Evolutionary conservation across 2,329 filamentous ascomycete species (phyloP).

Genomic region (Trichoderma koningii): DNA sequence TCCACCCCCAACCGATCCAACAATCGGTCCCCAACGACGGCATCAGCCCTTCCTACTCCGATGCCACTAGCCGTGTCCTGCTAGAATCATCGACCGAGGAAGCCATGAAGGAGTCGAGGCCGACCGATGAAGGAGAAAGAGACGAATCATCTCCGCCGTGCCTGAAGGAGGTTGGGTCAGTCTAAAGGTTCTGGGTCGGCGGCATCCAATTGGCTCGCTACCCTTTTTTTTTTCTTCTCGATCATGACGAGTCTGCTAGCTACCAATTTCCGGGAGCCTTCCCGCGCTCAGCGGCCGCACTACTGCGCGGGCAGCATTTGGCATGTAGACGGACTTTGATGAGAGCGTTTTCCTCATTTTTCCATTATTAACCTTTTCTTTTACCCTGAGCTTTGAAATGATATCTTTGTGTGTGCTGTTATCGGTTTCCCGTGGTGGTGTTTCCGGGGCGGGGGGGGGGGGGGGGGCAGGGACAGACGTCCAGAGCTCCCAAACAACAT

Average conservation of each 20-base stretch:
- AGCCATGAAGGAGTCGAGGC: not conserved
- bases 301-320: conserved; percentile 2
- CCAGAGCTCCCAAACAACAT: no score
- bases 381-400: no score
- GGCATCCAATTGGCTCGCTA: conserved; percentile 18
- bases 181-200: not conserved
- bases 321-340: no score
- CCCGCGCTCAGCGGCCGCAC: conserved; percentile 19
- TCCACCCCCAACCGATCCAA: no score
- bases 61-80: conserved; percentile 10
- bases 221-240: not conserved
- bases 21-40: not conserved
- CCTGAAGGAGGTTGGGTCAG: not conserved
- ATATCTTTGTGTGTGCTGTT: no score
- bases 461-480: no score
- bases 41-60: not conserved
- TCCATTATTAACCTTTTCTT: not conserved
- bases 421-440: no score
- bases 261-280: conserved; percentile 19
- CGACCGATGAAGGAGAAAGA: not conserved
- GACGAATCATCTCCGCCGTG: conserved; percentile 2
- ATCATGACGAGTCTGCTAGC: not conserved
- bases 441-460: no score
- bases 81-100: not conserved
- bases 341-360: not conserved